A percentile compares a stretch with the other conserved stretches of the same genome.
These are phyloP conservation scores for Monosporascus sp. DNA, from an alignment of 2,329 filamentous ascomycete species.

Conservation along the genomic window DNA sequence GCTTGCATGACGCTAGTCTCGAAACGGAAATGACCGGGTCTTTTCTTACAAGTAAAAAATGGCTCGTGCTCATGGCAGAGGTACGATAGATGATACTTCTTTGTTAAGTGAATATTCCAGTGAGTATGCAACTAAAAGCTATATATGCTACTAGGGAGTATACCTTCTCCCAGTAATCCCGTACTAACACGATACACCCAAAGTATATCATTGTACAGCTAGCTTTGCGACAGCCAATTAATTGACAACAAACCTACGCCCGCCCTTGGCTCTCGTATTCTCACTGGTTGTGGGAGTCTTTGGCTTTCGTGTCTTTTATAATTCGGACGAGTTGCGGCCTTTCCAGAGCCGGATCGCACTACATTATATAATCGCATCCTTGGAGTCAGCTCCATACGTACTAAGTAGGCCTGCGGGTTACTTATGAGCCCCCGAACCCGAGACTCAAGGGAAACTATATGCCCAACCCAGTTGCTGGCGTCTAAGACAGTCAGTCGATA, in stretches of 20 bases:
- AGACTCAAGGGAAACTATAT: background rate
- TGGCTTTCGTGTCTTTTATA: background rate
- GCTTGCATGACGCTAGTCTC: background rate
- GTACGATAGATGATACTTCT: no score
- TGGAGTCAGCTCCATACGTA: no score
- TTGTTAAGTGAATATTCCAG: no score
- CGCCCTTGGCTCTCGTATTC: background rate
- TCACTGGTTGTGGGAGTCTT: background rate
- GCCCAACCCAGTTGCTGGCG: slow-evolving; percentile 6
- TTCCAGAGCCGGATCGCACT: background rate
- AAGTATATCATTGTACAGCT: no score
- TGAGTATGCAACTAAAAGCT: no score
- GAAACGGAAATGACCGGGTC: background rate
- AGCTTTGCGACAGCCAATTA: background rate
- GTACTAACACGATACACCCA: no score
- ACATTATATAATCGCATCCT: no score
- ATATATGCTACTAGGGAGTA: no score
- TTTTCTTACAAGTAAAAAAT: no score
- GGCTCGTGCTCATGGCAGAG: no score
- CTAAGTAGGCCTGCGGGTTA: background rate
- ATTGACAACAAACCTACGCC: background rate
- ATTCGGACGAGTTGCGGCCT: background rate
- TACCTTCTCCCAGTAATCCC: no score
- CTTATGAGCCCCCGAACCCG: background rate
- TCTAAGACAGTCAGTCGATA: slow-evolving; percentile 10